Conservation (phyloP, 768 basidiomycete genomes). For the Rhizopogon vinicolor region DNA sequence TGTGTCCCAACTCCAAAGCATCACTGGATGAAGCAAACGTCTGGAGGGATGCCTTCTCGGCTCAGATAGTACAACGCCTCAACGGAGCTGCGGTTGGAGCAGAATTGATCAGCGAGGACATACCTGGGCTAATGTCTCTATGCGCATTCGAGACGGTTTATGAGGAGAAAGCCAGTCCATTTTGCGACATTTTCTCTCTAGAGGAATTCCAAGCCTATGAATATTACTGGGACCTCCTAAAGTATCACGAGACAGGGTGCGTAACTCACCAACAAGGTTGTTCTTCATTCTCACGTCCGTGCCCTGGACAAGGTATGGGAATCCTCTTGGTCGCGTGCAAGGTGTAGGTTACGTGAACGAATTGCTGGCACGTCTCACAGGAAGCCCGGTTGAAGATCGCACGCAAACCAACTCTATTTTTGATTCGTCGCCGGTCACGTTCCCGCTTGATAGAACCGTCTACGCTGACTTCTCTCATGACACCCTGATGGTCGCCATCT, state of each 20-base stretch:
- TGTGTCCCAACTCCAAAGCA: slow-evolving; percentile 55
- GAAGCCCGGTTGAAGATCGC: slow-evolving; percentile 52
- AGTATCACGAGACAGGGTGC: slow-evolving; percentile 76
- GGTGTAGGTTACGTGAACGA: slow-evolving; percentile 89
- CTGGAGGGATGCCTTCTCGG: slow-evolving; percentile 58
- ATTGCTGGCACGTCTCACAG: slow-evolving; percentile 76
- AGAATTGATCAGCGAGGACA: slow-evolving; percentile 48
- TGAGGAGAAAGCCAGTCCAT: slow-evolving; percentile 48
- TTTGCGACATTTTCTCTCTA: slow-evolving; percentile 63
- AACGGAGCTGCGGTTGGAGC: slow-evolving; percentile 57
- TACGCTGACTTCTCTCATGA: slow-evolving; percentile 88
- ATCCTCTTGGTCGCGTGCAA: slow-evolving; percentile 65
- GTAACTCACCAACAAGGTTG: slow-evolving; percentile 11
- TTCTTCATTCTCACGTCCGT: neutral
- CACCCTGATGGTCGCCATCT: slow-evolving; percentile 79
- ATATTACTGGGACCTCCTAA: slow-evolving; percentile 67
- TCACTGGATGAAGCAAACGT: slow-evolving; percentile 37
- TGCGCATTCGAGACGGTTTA: slow-evolving; percentile 79
- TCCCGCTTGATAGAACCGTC: slow-evolving; percentile 61
- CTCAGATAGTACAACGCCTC: slow-evolving; percentile 27
- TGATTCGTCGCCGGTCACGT: slow-evolving; percentile 57
- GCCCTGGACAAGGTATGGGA: slow-evolving; percentile 50
- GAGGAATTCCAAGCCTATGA: slow-evolving; percentile 66
- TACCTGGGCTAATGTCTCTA: slow-evolving; percentile 58
- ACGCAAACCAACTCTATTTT: slow-evolving; percentile 76